A percentile compares a stretch with the other conserved stretches of the same genome.
These are phyloP conservation scores for Zymoseptoria brevis DNA, from an alignment of 2,329 filamentous ascomycete species.

Conservation along the genomic window DNA sequence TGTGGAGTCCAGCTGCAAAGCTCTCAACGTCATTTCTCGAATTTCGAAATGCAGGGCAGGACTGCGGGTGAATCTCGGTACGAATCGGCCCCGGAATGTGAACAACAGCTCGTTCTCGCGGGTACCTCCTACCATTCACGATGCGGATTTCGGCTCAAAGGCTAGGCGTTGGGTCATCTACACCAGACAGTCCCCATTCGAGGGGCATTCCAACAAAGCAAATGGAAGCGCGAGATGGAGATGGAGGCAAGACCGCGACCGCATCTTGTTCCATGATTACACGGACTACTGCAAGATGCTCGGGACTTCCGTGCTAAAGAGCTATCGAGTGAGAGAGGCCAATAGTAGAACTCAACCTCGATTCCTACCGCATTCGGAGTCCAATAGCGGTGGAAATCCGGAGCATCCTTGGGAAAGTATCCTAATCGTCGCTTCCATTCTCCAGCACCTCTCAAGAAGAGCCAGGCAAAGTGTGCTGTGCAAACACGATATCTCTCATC, in stretches of 20 bases:
- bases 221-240: neutral
- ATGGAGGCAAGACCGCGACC: neutral
- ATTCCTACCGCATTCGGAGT: neutral
- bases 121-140: neutral
- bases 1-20: neutral
- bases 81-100: neutral
- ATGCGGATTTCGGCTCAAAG: neutral
- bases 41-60: neutral
- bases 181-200: neutral
- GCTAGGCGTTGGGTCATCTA: neutral
- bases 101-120: neutral
- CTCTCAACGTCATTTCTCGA: neutral
- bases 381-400: neutral
- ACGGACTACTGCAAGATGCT: too few relatives aligned
- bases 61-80: neutral
- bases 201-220: neutral
- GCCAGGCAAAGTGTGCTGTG: neutral
- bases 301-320: too few relatives aligned
- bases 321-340: neutral
- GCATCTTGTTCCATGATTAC: too few relatives aligned
- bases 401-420: neutral
- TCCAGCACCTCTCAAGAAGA: neutral
- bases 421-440: neutral
- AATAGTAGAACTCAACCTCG: neutral
- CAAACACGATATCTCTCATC: neutral